These are phyloP conservation scores for Thuidium tamariscinum DNA, from an alignment of 225 moss, liverwort and hornwort genomes.

Conservation along the genomic window DNA sequence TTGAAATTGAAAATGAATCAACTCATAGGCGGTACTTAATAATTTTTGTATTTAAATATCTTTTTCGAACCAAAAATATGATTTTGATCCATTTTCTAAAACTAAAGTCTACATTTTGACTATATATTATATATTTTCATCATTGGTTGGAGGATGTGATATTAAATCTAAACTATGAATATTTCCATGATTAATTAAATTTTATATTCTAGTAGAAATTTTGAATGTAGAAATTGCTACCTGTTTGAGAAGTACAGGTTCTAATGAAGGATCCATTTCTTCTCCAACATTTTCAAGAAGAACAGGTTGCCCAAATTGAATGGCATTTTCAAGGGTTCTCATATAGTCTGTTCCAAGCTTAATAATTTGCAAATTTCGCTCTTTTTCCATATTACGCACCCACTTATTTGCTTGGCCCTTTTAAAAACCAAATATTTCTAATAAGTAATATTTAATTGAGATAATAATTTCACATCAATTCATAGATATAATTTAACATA, in stretches of 20 bases:
- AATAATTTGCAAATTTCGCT: conserved; percentile 78
- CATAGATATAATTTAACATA: neutral
- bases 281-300: conserved; percentile 88
- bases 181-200: too few relatives aligned
- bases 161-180: too few relatives aligned
- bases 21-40: too few relatives aligned
- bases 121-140: too few relatives aligned
- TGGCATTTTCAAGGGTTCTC: conserved; percentile 80
- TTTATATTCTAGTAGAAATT: neutral
- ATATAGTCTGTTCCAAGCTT: conserved; percentile 81
- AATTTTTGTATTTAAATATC: too few relatives aligned
- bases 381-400: conserved; percentile 85
- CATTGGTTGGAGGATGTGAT: too few relatives aligned
- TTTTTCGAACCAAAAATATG: too few relatives aligned
- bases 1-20: too few relatives aligned
- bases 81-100: too few relatives aligned
- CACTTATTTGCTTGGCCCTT: conserved; percentile 99
- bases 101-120: too few relatives aligned
- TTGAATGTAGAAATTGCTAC: neutral
- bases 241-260: conserved; percentile 79
- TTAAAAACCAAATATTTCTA: neutral
- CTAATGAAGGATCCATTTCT: conserved; percentile 84
- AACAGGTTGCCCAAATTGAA: conserved; percentile 90
- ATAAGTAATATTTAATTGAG: neutral
- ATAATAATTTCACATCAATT: neutral